Evolutionary conservation across 768 basidiomycete genomes (phyloP), one percentile per base, ranked within the genome.

Genomic region (Rhizopogon salebrosus): DNA sequence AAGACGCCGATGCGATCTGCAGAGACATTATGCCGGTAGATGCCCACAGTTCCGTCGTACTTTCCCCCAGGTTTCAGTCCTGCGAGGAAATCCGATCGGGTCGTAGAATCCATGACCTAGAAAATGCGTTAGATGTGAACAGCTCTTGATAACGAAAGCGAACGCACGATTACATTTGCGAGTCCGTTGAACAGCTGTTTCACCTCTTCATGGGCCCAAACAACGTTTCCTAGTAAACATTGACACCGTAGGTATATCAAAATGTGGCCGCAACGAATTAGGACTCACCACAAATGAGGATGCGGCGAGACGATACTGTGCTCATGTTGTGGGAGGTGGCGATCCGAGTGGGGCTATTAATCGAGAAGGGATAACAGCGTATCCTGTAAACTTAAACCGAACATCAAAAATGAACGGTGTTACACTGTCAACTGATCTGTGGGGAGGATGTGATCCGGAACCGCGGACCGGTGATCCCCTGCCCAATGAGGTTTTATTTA

Each of bases 151-250:
- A 40, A n/a, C 23, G 20, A 29, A 48, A 36, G 24, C 45, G 3
- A 10, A 77, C 90, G 63, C 65, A 93, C 93, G 45, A 92, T 73
- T 27, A 94, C 75, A 48, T 92, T 84, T 29, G 90, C 84, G 52
- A 89, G 78, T 49, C 76, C 73, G 0, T 77, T 77, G 35, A 93
- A 80, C 54, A 91, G 73, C 35, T 76, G 70, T 52, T 83, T 71
- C 49, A 84, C 75, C 53, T 94, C 89, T 23, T 89, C 76, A 54
- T 88, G 82, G 0, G 92, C 89, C 91, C 91, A 94, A 27, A 85
- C 77, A 52, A 93, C 80, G 55, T 81, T 70, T 49, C 83, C 89
- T 89, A 61, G 7, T 6, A 52, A 10, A 48, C 1, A 22, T 10
- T 7, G 11, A 22, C 3, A 6, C 26, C 34, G 42, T 45, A 18